phyloP scores from a whole-genome alignment of 2,329 filamentous ascomycete genomes.

The Drechslerella stenobrocha region DNA sequence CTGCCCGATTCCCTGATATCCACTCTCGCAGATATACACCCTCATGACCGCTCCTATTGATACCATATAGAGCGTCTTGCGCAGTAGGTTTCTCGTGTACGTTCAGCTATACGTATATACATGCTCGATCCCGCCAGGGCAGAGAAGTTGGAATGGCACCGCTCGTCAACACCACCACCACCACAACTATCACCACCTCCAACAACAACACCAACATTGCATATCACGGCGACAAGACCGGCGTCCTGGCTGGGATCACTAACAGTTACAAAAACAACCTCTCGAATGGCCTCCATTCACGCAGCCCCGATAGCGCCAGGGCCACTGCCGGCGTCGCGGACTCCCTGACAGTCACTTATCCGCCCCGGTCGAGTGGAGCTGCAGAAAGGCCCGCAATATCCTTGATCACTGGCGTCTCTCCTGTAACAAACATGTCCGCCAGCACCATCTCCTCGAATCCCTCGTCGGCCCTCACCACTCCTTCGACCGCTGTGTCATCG shows the following conservation, averaged over 20 bases:
- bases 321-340: constrained; percentile 8
- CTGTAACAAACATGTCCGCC: constrained; percentile 22
- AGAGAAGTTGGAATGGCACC: constrained; percentile 36
- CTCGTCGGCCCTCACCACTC: constrained; percentile 31
- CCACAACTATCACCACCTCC: constrained; percentile 6
- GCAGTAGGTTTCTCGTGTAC: too few species aligned
- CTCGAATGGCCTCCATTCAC: constrained; percentile 13
- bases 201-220: constrained; percentile 38
- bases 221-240: constrained; percentile 4
- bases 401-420: constrained; percentile 35
- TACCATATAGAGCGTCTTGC: constrained; percentile 7
- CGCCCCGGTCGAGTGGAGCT: neutral
- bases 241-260: neutral
- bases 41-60: too few species aligned
- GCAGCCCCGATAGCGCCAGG: constrained; percentile 20
- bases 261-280: constrained; percentile 9
- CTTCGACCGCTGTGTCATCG: constrained; percentile 36
- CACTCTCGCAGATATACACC: too few species aligned
- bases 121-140: constrained; percentile 20
- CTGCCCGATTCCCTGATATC: too few species aligned
- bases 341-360: neutral
- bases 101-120: too few species aligned
- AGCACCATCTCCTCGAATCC: constrained; percentile 36
- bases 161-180: constrained; percentile 27
- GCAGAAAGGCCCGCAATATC: constrained; percentile 37